Evolutionary conservation across 1,284 basidiomycete species (phyloP).

Genomic region (Trametes versicolor): DNA sequence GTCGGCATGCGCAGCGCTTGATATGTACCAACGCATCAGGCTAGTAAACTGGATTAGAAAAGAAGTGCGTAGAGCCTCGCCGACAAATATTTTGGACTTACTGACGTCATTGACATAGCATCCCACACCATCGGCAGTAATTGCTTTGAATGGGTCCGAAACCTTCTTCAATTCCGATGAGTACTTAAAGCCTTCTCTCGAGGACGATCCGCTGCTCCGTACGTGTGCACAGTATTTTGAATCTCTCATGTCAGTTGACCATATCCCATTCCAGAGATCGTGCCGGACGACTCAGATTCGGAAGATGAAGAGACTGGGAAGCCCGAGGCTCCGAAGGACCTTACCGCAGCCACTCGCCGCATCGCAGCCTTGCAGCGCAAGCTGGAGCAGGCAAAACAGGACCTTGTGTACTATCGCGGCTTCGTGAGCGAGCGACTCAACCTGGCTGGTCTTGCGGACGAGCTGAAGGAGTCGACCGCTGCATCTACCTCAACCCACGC

Average conservation of each 20-base stretch:
- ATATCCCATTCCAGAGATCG: conserved; percentile 55
- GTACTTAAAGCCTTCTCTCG: conserved; percentile 81
- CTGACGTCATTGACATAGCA: conserved; percentile 54
- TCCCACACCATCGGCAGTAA: conserved; percentile 55
- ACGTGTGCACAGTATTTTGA: conserved; percentile 42
- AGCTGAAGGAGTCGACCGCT: conserved; percentile 50
- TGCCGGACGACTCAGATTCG: conserved; percentile 74
- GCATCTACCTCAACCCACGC: conserved; percentile 39
- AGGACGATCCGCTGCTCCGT: conserved; percentile 93
- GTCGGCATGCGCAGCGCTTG: conserved; percentile 49
- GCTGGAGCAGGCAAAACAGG: conserved; percentile 59
- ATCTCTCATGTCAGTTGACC: not conserved
- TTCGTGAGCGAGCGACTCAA: conserved; percentile 64
- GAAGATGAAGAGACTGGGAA: conserved; percentile 55
- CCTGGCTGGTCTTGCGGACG: conserved; percentile 53
- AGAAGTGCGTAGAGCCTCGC: conserved; percentile 53
- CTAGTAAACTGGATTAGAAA: conserved; percentile 90
- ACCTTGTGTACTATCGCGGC: conserved; percentile 66
- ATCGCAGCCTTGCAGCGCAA: conserved; percentile 64
- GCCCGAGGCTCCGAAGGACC: conserved; percentile 39
- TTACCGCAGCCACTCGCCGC: conserved; percentile 51
- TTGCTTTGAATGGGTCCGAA: conserved; percentile 64
- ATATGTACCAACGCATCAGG: conserved; percentile 79
- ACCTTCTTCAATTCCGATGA: conserved; percentile 76
- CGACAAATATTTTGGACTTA: conserved; percentile 4